Evolutionary conservation across 352 stramenopile genomes (phyloP), one percentile per base, ranked within the genome.

Genomic region (Phytopythium vexans): DNA sequence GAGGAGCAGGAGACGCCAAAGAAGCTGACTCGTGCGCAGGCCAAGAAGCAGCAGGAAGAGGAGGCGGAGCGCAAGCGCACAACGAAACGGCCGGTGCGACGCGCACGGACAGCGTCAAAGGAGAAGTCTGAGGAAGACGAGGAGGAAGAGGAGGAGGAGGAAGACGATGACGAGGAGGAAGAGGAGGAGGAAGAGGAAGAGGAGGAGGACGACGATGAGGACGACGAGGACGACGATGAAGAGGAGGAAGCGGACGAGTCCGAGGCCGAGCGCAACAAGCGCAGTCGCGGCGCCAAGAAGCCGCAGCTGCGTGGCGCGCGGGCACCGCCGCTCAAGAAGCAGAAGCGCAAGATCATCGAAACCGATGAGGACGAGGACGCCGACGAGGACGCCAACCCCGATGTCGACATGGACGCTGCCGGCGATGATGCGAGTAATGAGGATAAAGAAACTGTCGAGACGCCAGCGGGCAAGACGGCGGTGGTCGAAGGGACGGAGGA

Each of bases 91-190:
- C 60, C 53, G 21, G 51, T 45, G 51, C 39, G 49, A 11, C 41
- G 52, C 31, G 31, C 53, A 27, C 21, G 21, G 31, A 12, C 12
- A 8, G 11, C 44, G 9, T n/a, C 27, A 8, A 65, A 11, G 56
- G 69, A 33, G 56, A 73, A 51, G 54, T 70, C n/a, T 2, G 56
- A 72, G 7, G 61, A 67, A 12, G 61, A 68, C 6, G 68, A 77
- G 5, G 66, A 63, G 9, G 68, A 68, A 27, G 63, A 73, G 15
- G 61, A 66, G 0, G 71, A 81, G 16, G 63, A 72, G 0, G 74
- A 77, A 0, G 74, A 85, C 0, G 77, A 82, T 0, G 74, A 82
- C 0, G 70, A 70, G 0, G 64, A 79, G 4, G 66, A 71, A 7
- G 67, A 81, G 6, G 68, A 72, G 4, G 61, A 74, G 11, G 63